phyloP scores from a whole-genome alignment of 495 filamentous ascomycete genomes.

The Chaetomium fimeti region DNA sequence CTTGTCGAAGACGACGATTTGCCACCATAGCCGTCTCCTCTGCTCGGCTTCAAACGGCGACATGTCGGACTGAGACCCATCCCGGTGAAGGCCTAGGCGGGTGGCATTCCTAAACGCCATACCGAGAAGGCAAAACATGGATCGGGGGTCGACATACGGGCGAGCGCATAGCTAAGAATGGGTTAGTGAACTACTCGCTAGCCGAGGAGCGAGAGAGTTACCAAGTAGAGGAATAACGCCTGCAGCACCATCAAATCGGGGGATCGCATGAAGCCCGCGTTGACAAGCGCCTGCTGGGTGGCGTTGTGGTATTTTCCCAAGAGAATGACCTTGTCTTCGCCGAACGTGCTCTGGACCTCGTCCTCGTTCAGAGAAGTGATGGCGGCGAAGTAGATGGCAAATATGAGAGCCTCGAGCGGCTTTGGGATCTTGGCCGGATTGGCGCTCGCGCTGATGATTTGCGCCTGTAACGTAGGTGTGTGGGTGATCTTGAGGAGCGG shows the following conservation, averaged over 20 bases:
- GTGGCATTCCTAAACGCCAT: conserved; percentile 68
- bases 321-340: conserved; percentile 45
- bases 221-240: conserved; percentile 55
- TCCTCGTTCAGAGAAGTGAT: conserved; percentile 52
- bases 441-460: conserved; percentile 51
- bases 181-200: conserved; percentile 22
- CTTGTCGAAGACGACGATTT: conserved; percentile 62
- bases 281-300: conserved; percentile 56
- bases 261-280: conserved; percentile 56
- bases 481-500: conserved; percentile 69
- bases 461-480: conserved; percentile 58
- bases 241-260: conserved; percentile 55
- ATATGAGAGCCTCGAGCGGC: conserved; percentile 55
- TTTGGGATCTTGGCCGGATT: conserved; percentile 49
- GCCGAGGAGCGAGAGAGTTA: conserved; percentile 33
- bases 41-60: conserved; percentile 68
- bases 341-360: conserved; percentile 52
- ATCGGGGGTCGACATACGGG: conserved; percentile 49
- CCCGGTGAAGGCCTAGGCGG: conserved; percentile 64
- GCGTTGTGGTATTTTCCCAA: conserved; percentile 49
- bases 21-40: conserved; percentile 71
- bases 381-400: conserved; percentile 56
- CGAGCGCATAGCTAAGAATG: conserved; percentile 42
- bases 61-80: conserved; percentile 59
- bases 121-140: conserved; percentile 56